Evolutionary conservation across 139 green algal genomes (phyloP), one percentile per base, ranked within the genome.

Genomic region (Desmodesmus armatus): DNA sequence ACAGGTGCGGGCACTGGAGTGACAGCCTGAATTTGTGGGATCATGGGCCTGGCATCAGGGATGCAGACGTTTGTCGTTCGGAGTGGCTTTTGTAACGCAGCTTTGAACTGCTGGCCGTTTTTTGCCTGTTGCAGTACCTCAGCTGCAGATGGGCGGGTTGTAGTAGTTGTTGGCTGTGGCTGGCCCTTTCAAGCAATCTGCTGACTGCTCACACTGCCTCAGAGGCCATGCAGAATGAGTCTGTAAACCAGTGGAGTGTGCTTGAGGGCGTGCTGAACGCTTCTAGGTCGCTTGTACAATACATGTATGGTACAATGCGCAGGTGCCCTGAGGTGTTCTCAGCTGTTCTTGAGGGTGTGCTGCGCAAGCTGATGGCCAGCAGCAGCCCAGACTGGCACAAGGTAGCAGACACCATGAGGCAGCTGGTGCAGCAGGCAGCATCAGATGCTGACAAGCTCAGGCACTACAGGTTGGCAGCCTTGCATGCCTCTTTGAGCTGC

Each of bases 351-450:
- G 53, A 53, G 11, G 75, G 75, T 25, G 31, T 21, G 21, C 53
- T 82, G 75, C 75, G 43, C 21, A 82, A 82, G 75, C 75, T 82
- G 75, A 33, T 82, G 51, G 44, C 40, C 27, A 44, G 39, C 15
- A 25, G n/a, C 0, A 31, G 23, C 21, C 75, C 75, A 65, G n/a
- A 82, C 75, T 71, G 53, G 23, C 29, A 13, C 3, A 23, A 23
- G 7, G 67, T 75, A 37, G 47, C 47, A 55, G 7, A 21, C 47
- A 55, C 9, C 47, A 55, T 55, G 47, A 55, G 9, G 47, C 47
- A 55, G 27, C 51, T 82, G 40, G n/a, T 82, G 2, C 51, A 53
- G 53, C 60, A 23, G 25, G 75, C 75, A 6, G 44, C 5, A 9
- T 53, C 35, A 39, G 51, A 53, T 44, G 33, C 21, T 15, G 35